These are phyloP conservation scores for Blastomyces silverae DNA, from an alignment of 2,329 filamentous ascomycete genomes.

Conservation along the genomic window DNA sequence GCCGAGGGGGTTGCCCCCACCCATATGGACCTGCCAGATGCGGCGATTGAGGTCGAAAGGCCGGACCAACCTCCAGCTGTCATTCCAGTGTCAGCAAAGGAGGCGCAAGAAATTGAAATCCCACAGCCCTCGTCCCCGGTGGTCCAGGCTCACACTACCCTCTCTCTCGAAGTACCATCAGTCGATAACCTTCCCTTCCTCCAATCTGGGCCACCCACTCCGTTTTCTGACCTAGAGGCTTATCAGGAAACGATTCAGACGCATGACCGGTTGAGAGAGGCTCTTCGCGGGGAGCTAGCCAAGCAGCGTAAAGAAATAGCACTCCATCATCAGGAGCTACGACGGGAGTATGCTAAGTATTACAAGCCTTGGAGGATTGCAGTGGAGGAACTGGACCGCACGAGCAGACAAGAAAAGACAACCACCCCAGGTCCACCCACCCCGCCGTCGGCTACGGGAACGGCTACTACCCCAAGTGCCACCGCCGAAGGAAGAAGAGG, in stretches of 20 bases:
- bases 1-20: conserved; percentile 31
- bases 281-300: conserved; percentile 35
- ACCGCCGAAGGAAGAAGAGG: conserved; percentile 37
- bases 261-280: conserved; percentile 36
- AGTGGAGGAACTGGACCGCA: conserved; percentile 40
- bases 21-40: conserved; percentile 25
- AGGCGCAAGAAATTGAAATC: conserved; percentile 24
- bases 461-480: conserved; percentile 19
- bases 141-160: conserved; percentile 17
- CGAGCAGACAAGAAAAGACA: conserved; percentile 34
- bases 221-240: conserved; percentile 41
- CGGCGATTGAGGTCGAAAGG: conserved; percentile 23
- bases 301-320: conserved; percentile 36
- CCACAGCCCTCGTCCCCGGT: conserved; percentile 11
- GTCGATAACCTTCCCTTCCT: conserved; percentile 45
- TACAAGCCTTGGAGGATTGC: conserved; percentile 44
- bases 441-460: conserved; percentile 20
- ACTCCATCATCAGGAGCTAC: conserved; percentile 36
- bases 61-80: conserved; percentile 18
- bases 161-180: conserved; percentile 29
- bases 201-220: conserved; percentile 37
- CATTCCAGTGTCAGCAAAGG: conserved; percentile 24
- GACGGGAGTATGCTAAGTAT: conserved; percentile 36
- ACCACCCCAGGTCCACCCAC: conserved; percentile 35
- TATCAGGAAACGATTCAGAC: conserved; percentile 38